Conservation (phyloP, 2,329 filamentous ascomycete species). For the Ophioceras dolichostomum region DNA sequence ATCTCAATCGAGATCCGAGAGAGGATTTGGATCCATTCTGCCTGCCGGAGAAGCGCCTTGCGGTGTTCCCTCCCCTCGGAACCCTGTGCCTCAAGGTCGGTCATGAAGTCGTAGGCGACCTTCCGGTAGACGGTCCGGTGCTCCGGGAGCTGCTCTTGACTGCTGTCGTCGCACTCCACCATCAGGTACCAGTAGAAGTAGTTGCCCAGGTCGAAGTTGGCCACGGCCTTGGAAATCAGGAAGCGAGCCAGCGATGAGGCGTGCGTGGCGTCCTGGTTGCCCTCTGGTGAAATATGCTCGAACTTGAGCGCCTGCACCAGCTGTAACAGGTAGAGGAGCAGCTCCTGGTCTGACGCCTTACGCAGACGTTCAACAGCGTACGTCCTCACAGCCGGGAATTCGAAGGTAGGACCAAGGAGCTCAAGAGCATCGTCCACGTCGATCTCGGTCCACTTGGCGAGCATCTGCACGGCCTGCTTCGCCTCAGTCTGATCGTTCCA, state of each 20-base stretch:
- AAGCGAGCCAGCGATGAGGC: constrained; percentile 85
- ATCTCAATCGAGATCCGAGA: constrained; percentile 85
- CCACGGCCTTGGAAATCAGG: constrained; percentile 73
- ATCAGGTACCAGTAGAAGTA: constrained; percentile 98
- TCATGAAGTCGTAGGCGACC: constrained; percentile 94
- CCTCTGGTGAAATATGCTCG: constrained; percentile 58
- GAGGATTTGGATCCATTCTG: constrained; percentile 76
- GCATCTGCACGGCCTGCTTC: constrained; percentile 77
- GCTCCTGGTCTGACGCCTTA: constrained; percentile 85
- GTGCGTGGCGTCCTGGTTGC: constrained; percentile 47
- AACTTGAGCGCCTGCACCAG: constrained; percentile 94
- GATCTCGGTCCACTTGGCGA: constrained; percentile 91
- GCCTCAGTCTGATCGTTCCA: constrained; percentile 81
- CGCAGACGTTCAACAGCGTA: constrained; percentile 88
- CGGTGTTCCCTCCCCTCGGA: constrained; percentile 61
- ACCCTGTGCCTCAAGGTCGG: constrained; percentile 62
- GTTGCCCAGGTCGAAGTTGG: constrained; percentile 84
- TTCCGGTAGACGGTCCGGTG: constrained; percentile 82
- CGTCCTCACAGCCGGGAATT: constrained; percentile 75
- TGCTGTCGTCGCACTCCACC: constrained; percentile 87
- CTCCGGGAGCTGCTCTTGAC: constrained; percentile 59
- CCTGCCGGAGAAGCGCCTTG: constrained; percentile 70
- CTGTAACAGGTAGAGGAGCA: constrained; percentile 83
- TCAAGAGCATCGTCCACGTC: constrained; percentile 95
- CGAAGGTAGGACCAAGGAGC: constrained; percentile 81